These are phyloP conservation scores for Laburnicola sp. DNA, from an alignment of 2,329 filamentous ascomycete genomes.

Conservation along the genomic window DNA sequence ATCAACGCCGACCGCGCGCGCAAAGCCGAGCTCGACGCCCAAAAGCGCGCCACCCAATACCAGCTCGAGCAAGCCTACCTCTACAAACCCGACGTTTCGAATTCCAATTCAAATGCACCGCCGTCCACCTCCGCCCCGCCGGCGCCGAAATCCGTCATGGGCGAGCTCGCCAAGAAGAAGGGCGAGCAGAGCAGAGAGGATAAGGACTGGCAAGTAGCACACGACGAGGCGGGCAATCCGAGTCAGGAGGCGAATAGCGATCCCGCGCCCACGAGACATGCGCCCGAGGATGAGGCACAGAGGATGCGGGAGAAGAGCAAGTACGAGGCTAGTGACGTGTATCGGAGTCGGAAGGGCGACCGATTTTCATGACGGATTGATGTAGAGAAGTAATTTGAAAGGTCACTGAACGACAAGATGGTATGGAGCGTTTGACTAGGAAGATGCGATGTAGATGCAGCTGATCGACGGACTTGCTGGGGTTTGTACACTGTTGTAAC, in stretches of 20 bases:
- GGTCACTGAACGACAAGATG: neutral
- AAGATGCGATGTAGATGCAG: neutral
- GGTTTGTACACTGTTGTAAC: conserved; percentile 14
- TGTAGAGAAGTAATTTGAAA: neutral
- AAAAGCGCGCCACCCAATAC: conserved; percentile 36
- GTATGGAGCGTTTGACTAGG: neutral
- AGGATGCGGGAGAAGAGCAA: conserved; percentile 78
- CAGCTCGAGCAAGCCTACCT: conserved; percentile 34
- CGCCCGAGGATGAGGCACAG: conserved; percentile 70
- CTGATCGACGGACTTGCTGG: neutral
- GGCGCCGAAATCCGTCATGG: conserved; percentile 13
- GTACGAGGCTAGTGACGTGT: conserved; percentile 80
- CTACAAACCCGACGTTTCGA: neutral
- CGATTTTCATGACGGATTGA: conserved; percentile 60
- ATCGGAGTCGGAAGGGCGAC: conserved; percentile 79
- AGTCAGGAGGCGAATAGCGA: conserved; percentile 74
- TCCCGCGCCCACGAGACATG: conserved; percentile 84
- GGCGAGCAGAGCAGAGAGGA: conserved; percentile 15
- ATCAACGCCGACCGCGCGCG: conserved; percentile 89
- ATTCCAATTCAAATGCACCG: neutral
- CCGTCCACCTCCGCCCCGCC: conserved; percentile 11
- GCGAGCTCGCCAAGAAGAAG: conserved; percentile 15
- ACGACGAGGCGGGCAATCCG: conserved; percentile 54
- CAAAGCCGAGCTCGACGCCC: conserved; percentile 59
- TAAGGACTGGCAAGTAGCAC: conserved; percentile 12